Percentiles rank a stretch among this genome's conserved stretches.
These are phyloP conservation scores for Sechiopsis laciniata DNA, from an alignment of 306 rosid species.

Conservation along the genomic window DNA sequence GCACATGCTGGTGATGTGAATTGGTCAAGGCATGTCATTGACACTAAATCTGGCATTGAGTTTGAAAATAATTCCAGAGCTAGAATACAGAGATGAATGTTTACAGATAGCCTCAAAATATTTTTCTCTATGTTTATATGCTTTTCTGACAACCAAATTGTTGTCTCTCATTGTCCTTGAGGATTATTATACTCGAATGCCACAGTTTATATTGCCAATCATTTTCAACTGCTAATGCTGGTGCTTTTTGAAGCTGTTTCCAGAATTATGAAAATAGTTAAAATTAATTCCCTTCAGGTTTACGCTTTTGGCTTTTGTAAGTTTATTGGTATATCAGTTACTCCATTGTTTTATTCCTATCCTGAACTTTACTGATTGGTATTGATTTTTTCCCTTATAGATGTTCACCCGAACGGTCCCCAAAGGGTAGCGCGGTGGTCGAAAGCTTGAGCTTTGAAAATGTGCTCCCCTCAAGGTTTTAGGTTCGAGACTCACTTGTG, in stretches of 20 bases:
- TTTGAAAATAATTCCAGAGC: constrained; percentile 52
- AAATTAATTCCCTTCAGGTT: constrained; percentile 71
- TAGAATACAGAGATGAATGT: constrained; percentile 64
- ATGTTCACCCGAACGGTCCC: constrained; percentile 71
- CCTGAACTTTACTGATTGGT: not conserved
- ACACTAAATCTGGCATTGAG: constrained; percentile 86
- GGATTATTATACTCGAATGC: not conserved
- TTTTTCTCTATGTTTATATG: not conserved
- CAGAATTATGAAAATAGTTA: constrained; percentile 67
- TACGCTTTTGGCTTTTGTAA: constrained; percentile 98
- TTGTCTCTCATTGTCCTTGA: too few relatives aligned
- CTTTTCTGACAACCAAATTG: constrained; percentile 2
- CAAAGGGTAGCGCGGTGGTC: too few relatives aligned
- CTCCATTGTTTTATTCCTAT: constrained; percentile 16
- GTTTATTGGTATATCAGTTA: constrained; percentile 30
- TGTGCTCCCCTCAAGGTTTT: too few relatives aligned
- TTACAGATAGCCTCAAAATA: not conserved
- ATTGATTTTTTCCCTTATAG: constrained; percentile 34
- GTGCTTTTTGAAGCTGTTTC: constrained; percentile 93
- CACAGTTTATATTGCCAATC: not conserved
- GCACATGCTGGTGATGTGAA: constrained; percentile 48
- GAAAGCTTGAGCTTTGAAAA: too few relatives aligned
- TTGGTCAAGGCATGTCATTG: constrained; percentile 54
- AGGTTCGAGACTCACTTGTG: too few relatives aligned
- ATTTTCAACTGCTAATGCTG: constrained; percentile 36